phyloP scores from a whole-genome alignment of 2,329 filamentous ascomycete genomes.

The Aspergillus tamarii region DNA sequence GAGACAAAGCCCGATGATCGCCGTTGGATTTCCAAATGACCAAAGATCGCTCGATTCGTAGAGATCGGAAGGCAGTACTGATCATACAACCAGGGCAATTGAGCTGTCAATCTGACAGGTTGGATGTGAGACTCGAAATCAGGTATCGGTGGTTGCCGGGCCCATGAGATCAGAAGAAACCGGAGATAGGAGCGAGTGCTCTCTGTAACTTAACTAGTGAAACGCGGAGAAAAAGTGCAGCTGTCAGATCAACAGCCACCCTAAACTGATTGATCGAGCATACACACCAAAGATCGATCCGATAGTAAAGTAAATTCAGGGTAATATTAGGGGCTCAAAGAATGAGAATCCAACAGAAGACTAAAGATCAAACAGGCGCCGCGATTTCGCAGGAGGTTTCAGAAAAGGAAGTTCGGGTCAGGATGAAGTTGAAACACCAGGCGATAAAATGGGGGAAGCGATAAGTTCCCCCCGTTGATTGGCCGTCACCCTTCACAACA shows the following conservation, averaged over 20 bases:
- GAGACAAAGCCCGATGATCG: slow-evolving; percentile 14
- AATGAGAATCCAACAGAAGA: neutral
- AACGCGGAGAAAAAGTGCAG: slow-evolving; percentile 23
- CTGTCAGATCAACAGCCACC: slow-evolving; percentile 18
- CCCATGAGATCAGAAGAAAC: slow-evolving; percentile 10
- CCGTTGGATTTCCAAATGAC: slow-evolving; percentile 20
- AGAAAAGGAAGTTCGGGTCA: slow-evolving; percentile 1
- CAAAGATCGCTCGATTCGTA: slow-evolving; percentile 9
- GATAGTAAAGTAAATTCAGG: too few relatives aligned
- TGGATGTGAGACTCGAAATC: slow-evolving; percentile 6
- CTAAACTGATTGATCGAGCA: neutral
- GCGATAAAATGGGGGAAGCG: slow-evolving; percentile 8
- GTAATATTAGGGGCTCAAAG: neutral
- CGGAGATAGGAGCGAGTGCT: slow-evolving; percentile 8
- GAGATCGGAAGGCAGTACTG: slow-evolving; percentile 9
- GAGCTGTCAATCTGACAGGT: slow-evolving; percentile 24
- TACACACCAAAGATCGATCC: neutral
- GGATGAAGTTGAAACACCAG: slow-evolving; percentile 8
- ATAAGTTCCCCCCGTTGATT: slow-evolving; percentile 20
- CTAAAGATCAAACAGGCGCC: neutral
- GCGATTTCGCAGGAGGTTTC: neutral
- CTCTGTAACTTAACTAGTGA: slow-evolving; percentile 14
- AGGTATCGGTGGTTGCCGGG: slow-evolving; percentile 9
- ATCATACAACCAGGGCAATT: slow-evolving; percentile 9
- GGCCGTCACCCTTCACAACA: neutral